Evolutionary conservation across 257 asterid species (phyloP).

Genomic region (Capsicum pubescens): DNA sequence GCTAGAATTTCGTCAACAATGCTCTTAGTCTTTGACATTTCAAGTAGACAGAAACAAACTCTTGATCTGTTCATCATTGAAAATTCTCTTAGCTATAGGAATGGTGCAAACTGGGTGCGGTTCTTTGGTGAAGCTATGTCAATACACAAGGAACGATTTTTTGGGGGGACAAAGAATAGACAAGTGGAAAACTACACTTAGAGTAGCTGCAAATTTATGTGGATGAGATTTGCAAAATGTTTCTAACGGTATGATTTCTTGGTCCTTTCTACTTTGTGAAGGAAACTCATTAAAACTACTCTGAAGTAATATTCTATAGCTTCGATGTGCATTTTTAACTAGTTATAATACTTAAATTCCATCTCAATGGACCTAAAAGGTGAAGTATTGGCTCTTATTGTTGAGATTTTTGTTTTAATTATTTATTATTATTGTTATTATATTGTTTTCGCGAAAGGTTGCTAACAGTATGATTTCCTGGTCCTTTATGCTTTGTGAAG

Average conservation of each 20-base stretch:
- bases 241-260: background rate
- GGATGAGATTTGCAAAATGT: background rate
- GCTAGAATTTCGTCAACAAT: slow-evolving; percentile 1
- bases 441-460: background rate
- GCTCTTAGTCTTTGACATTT: slow-evolving; percentile 25
- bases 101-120: background rate
- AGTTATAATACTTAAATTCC: background rate
- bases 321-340: background rate
- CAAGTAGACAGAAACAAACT: slow-evolving; percentile 20
- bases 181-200: background rate
- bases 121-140: background rate
- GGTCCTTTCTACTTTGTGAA: background rate
- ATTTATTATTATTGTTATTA: background rate
- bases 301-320: background rate
- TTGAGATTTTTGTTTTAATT: background rate
- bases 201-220: background rate
- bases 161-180: background rate
- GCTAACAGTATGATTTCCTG: background rate
- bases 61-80: slow-evolving; percentile 29
- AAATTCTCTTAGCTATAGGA: slow-evolving; percentile 22
- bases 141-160: background rate
- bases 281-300: background rate
- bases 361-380: background rate
- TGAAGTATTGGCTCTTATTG: background rate
- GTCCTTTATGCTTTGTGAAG: background rate